These are phyloP conservation scores for Fraxinus nigra DNA, from an alignment of 305 asterid genomes.

Conservation along the genomic window DNA sequence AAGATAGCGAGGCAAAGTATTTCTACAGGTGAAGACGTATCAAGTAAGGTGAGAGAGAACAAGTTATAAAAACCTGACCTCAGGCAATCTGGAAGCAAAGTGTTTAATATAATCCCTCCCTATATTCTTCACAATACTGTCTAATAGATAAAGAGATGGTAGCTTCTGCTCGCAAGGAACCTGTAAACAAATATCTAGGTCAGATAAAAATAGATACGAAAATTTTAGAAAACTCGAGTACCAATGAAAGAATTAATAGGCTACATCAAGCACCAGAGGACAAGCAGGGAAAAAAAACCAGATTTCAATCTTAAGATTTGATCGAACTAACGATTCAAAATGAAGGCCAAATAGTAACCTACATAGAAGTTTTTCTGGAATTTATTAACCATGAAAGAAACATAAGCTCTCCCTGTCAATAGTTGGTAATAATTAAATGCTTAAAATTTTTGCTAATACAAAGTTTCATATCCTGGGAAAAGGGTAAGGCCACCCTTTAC, in stretches of 20 bases:
- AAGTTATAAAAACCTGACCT: slow-evolving; percentile 57
- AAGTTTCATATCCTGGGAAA: neutral
- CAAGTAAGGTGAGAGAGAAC: slow-evolving; percentile 6
- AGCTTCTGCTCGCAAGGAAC: slow-evolving; percentile 89
- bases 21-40: neutral
- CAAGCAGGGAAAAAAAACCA: neutral
- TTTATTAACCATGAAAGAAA: neutral
- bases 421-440: neutral
- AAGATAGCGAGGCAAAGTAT: neutral
- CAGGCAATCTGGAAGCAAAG: slow-evolving; percentile 80
- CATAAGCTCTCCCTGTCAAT: neutral
- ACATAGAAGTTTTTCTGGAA: neutral
- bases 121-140: slow-evolving; percentile 98
- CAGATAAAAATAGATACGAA: slow-evolving; percentile 23
- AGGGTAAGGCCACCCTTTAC: neutral
- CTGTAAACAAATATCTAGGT: slow-evolving; percentile 48
- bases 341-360: neutral
- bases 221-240: slow-evolving; percentile 1
- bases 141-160: slow-evolving; percentile 90
- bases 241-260: neutral
- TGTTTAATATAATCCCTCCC: slow-evolving; percentile 91
- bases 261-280: slow-evolving; percentile 6
- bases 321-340: slow-evolving; percentile 10
- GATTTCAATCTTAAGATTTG: neutral
- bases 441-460: neutral